Conservation (phyloP, 768 basidiomycete genomes). For the Xerocomellus intermedius region DNA sequence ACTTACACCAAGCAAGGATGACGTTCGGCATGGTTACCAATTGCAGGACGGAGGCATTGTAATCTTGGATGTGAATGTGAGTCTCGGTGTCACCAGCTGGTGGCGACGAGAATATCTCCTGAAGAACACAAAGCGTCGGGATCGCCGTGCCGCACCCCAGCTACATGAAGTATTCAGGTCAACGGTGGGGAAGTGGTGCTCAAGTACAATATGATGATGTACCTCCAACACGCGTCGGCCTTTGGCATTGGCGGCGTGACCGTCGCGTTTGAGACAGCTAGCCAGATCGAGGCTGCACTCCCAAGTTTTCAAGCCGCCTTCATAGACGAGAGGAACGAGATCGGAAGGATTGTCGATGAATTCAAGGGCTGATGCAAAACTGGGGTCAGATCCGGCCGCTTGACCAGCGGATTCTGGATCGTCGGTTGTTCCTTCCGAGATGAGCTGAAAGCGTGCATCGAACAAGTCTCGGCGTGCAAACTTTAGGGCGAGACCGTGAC, state of each 20-base stretch:
- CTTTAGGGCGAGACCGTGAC: slow-evolving; percentile 21
- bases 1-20: slow-evolving; percentile 79
- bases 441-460: slow-evolving; percentile 94
- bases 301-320: slow-evolving; percentile 98
- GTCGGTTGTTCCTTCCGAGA: slow-evolving; percentile 50
- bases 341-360: slow-evolving; percentile 86
- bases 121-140: slow-evolving; percentile 74
- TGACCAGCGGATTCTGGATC: slow-evolving; percentile 30
- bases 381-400: slow-evolving; percentile 3
- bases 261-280: slow-evolving; percentile 50
- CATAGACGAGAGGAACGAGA: slow-evolving; percentile 88
- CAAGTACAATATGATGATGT: not conserved
- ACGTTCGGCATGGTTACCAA: slow-evolving; percentile 80
- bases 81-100: slow-evolving; percentile 33
- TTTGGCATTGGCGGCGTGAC: slow-evolving; percentile 21
- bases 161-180: slow-evolving; percentile 38
- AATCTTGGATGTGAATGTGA: slow-evolving; percentile 84
- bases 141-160: slow-evolving; percentile 92
- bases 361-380: slow-evolving; percentile 40
- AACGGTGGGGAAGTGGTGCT: not conserved
- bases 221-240: slow-evolving; percentile 77
- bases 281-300: slow-evolving; percentile 92
- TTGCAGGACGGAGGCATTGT: slow-evolving; percentile 78
- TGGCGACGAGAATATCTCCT: slow-evolving; percentile 49
- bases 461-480: slow-evolving; percentile 86